A percentile compares a stretch with the other conserved stretches of the same genome.
Conservation (phyloP, 768 basidiomycete genomes). For the Saitozyma podzolica region DNA sequence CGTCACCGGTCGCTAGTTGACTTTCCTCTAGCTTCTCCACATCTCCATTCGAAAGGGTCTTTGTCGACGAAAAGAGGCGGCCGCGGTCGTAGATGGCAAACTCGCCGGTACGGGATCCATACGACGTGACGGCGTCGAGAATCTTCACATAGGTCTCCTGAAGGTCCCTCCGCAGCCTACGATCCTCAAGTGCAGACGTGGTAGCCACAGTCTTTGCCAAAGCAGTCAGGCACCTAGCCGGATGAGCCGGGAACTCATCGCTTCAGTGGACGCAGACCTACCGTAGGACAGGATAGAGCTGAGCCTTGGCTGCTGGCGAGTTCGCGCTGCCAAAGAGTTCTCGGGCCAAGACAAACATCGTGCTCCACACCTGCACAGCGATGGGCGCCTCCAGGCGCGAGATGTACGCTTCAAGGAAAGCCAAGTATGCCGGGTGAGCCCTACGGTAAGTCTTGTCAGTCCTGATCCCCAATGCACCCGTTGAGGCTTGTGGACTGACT, state of each 20-base stretch:
- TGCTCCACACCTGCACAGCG: conserved; percentile 87
- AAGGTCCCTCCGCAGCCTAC: conserved; percentile 79
- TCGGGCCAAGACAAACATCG: conserved; percentile 73
- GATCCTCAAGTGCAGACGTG: conserved; percentile 88
- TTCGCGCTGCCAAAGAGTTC: conserved; percentile 63
- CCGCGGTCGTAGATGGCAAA: too few species aligned
- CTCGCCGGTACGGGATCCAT: conserved; percentile 54
- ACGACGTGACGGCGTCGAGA: conserved; percentile 72
- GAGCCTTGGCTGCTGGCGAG: conserved; percentile 62
- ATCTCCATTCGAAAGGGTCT: conserved; percentile 9
- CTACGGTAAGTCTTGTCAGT: neutral
- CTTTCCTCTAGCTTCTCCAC: conserved; percentile 1
- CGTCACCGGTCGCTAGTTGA: too few species aligned
- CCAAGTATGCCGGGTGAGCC: conserved; percentile 39
- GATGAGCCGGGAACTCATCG: neutral
- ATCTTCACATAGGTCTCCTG: conserved; percentile 88
- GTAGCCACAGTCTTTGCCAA: conserved; percentile 55
- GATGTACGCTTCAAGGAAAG: conserved; percentile 85
- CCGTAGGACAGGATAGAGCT: conserved; percentile 69
- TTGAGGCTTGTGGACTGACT: neutral
- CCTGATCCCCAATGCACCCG: neutral
- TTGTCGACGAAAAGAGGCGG: neutral
- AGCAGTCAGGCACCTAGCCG: conserved; percentile 11
- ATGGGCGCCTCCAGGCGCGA: conserved; percentile 81
- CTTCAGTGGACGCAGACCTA: conserved; percentile 49